Percentiles rank a stretch among this genome's conserved stretches.
phyloP scores from a whole-genome alignment of 352 stramenopile genomes.

The Globisporangium splendens region DNA sequence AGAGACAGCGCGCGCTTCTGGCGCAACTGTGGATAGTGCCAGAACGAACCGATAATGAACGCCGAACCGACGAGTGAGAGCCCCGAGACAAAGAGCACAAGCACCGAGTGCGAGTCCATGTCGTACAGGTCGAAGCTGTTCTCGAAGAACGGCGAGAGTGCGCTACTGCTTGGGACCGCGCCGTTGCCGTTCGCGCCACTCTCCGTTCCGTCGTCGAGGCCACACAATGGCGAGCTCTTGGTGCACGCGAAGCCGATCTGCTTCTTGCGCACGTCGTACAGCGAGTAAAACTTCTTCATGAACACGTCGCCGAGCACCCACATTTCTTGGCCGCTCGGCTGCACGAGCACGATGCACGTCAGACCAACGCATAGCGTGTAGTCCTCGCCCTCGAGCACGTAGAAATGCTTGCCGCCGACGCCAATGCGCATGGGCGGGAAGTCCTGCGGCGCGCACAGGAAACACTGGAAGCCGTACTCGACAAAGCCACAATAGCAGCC shows the following conservation, averaged over 20 bases:
- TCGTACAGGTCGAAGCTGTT: conserved; percentile 72
- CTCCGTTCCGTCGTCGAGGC: conserved; percentile 20
- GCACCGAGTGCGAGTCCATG: conserved; percentile 69
- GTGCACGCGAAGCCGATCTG: conserved; percentile 83
- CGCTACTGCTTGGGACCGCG: neutral
- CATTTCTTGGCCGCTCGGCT: conserved; percentile 81
- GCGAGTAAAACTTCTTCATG: conserved; percentile 94
- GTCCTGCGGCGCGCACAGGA: conserved; percentile 56
- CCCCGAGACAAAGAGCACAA: conserved; percentile 71
- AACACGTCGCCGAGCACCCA: conserved; percentile 98
- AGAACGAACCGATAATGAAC: conserved; percentile 69
- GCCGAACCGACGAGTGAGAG: conserved; percentile 59
- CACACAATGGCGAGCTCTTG: conserved; percentile 40
- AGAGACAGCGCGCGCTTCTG: conserved; percentile 49
- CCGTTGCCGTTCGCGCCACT: neutral
- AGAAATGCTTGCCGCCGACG: conserved; percentile 58
- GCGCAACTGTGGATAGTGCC: conserved; percentile 54
- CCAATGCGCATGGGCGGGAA: conserved; percentile 69
- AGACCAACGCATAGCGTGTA: conserved; percentile 79
- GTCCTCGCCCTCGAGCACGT: conserved; percentile 59
- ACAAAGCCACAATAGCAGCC: conserved; percentile 80
- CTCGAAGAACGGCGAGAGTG: conserved; percentile 39
- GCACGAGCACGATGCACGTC: conserved; percentile 73
- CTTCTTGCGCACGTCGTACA: conserved; percentile 89
- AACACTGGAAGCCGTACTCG: conserved; percentile 82